A percentile compares a stretch with the other conserved stretches of the same genome.
These are phyloP conservation scores for Coniochaeta hoffmannii DNA, from an alignment of 2,329 filamentous ascomycete species.

Conservation along the genomic window DNA sequence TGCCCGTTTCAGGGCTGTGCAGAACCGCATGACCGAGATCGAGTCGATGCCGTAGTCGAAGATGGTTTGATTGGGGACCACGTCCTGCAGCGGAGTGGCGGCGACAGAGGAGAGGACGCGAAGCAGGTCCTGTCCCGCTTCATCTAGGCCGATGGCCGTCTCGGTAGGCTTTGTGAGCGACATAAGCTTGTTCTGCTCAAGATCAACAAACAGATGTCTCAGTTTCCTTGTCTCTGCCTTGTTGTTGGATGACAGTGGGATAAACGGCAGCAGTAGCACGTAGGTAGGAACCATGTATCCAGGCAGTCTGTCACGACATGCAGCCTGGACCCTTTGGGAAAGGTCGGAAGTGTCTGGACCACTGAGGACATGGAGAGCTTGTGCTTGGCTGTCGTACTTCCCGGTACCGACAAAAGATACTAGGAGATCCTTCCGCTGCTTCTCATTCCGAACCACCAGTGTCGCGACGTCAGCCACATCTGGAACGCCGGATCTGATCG, in stretches of 20 bases:
- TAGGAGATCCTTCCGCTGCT: constrained; percentile 72
- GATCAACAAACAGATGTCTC: constrained; percentile 53
- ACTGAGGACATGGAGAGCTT: constrained; percentile 16
- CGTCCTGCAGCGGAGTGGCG: constrained; percentile 29
- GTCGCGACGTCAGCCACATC: constrained; percentile 65
- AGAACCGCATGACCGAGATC: constrained; percentile 69
- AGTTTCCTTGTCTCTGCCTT: constrained; percentile 74
- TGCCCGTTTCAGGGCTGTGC: constrained; percentile 52
- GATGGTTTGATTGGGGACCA: constrained; percentile 49
- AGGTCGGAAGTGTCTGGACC: constrained; percentile 29
- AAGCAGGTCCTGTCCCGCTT: constrained; percentile 40
- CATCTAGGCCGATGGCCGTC: constrained; percentile 14
- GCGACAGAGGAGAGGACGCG: constrained; percentile 47
- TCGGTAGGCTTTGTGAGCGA: constrained; percentile 41
- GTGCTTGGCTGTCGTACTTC: background rate
- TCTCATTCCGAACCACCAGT: constrained; percentile 62
- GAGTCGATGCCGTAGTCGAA: constrained; percentile 88
- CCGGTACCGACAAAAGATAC: constrained; percentile 58
- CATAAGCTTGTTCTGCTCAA: constrained; percentile 57
- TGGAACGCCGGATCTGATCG: constrained; percentile 55
- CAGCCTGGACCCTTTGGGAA: constrained; percentile 40
- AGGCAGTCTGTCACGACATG: constrained; percentile 65
- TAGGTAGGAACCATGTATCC: constrained; percentile 90
- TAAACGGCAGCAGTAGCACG: constrained; percentile 60
- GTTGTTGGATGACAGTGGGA: constrained; percentile 83